Conservation (phyloP, 495 filamentous ascomycete species). For the Jackrogersella minutella region DNA sequence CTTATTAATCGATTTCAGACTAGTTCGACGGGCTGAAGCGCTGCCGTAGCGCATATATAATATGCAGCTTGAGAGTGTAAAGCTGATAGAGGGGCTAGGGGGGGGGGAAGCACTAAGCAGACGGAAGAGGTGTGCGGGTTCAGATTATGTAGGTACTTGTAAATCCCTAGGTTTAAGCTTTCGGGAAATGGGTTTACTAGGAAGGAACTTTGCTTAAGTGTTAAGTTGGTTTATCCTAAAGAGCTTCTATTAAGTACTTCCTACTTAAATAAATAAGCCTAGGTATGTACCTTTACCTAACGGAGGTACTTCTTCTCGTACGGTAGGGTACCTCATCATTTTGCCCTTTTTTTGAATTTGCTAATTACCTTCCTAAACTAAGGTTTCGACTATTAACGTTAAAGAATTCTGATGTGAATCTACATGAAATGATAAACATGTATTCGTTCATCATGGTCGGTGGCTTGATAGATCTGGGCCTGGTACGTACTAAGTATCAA, state of each 20-base stretch:
- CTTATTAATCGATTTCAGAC: conserved; percentile 15
- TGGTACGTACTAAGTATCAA: conserved; percentile 12
- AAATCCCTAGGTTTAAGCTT: background rate
- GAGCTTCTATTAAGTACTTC: no score
- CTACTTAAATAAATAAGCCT: no score
- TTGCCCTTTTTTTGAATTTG: background rate
- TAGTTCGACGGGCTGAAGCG: conserved; percentile 33
- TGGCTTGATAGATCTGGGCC: conserved; percentile 35
- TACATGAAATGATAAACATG: background rate
- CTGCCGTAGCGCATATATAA: conserved; percentile 31
- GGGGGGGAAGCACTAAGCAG: background rate
- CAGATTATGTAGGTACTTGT: background rate
- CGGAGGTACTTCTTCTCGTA: no score
- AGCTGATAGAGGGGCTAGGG: conserved; percentile 17
- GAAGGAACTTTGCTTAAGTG: background rate
- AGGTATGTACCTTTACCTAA: no score
- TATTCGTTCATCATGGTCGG: conserved; percentile 8
- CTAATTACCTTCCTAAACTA: no score
- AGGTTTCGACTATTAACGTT: background rate
- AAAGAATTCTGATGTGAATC: no score
- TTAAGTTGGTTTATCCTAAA: background rate
- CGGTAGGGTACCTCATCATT: no score
- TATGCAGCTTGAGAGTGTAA: conserved; percentile 13
- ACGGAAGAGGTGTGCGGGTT: background rate
- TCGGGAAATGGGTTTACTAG: background rate